phyloP scores from a whole-genome alignment of 306 rosid species.

The Crataegus laevigata region DNA sequence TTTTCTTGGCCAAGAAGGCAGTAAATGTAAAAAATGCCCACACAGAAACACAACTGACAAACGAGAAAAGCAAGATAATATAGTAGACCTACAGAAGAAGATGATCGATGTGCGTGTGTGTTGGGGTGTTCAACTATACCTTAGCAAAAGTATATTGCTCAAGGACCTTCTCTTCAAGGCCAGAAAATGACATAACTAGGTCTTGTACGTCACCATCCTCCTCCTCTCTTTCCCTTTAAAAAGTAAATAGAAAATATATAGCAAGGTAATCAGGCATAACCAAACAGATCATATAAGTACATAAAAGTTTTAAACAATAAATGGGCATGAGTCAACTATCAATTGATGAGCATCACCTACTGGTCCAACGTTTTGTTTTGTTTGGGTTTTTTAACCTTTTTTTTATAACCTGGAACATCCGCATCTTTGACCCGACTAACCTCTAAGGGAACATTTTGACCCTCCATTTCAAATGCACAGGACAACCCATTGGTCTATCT shows the following conservation, averaged over 20 bases:
- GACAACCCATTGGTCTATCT: neutral
- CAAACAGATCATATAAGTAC: neutral
- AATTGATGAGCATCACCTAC: neutral
- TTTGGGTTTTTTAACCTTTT: neutral
- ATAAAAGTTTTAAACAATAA: neutral
- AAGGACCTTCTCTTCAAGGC: slow-evolving; percentile 90
- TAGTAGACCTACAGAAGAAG: neutral
- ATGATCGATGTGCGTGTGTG: neutral
- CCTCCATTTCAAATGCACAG: neutral
- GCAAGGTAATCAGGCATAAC: slow-evolving; percentile 21
- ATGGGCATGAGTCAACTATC: slow-evolving; percentile 4
- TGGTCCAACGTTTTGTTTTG: neutral
- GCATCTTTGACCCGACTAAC: neutral
- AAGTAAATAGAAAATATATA: neutral
- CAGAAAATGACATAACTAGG: slow-evolving; percentile 60
- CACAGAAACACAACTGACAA: neutral
- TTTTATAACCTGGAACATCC: neutral
- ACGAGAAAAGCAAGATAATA: neutral
- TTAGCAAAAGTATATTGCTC: slow-evolving; percentile 94
- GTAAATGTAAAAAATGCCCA: neutral
- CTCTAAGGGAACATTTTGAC: neutral
- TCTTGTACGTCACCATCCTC: slow-evolving; percentile 73
- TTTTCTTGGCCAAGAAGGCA: neutral
- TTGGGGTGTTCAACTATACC: slow-evolving; percentile 38
- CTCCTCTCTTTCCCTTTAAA: slow-evolving; percentile 70